These are phyloP conservation scores for Chlamydomonas asymmetrica DNA, from an alignment of 139 green algal genomes.

Conservation along the genomic window DNA sequence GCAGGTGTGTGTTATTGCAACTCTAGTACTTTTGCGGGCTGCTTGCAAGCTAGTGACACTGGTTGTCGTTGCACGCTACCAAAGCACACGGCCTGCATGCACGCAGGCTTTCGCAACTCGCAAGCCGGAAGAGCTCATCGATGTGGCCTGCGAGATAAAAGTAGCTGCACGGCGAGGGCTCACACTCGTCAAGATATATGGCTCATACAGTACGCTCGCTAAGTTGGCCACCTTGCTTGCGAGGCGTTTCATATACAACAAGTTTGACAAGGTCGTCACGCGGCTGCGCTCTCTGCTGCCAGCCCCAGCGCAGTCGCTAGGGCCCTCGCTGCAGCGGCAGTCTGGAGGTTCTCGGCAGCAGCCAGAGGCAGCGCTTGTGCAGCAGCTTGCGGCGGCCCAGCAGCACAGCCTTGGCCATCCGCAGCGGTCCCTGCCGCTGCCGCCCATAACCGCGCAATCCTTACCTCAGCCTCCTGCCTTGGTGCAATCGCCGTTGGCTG, in stretches of 20 bases:
- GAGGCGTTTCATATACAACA: slow-evolving; percentile 24
- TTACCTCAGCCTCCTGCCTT: background rate
- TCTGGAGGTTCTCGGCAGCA: background rate
- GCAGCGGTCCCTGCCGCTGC: background rate
- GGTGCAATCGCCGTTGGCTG: background rate
- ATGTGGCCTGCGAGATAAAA: slow-evolving; percentile 50
- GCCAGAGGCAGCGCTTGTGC: background rate
- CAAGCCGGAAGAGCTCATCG: slow-evolving; percentile 32
- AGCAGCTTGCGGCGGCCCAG: background rate
- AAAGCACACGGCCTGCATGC: too few relatives aligned
- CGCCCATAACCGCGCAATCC: background rate
- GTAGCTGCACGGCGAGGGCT: slow-evolving; percentile 37
- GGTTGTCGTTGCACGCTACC: too few relatives aligned
- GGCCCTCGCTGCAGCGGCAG: background rate
- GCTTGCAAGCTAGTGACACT: background rate
- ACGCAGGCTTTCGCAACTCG: slow-evolving; percentile 2
- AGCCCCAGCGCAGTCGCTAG: background rate
- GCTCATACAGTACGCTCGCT: slow-evolving; percentile 34
- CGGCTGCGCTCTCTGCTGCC: slow-evolving; percentile 30
- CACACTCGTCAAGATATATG: slow-evolving; percentile 49
- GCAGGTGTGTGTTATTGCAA: slow-evolving; percentile 24
- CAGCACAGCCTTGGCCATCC: background rate
- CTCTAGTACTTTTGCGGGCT: background rate
- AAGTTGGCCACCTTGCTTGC: slow-evolving; percentile 38
- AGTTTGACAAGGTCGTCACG: slow-evolving; percentile 39